phyloP scores from a whole-genome alignment of 371 early-diverging fungal genomes.

The Mucor sp. region DNA sequence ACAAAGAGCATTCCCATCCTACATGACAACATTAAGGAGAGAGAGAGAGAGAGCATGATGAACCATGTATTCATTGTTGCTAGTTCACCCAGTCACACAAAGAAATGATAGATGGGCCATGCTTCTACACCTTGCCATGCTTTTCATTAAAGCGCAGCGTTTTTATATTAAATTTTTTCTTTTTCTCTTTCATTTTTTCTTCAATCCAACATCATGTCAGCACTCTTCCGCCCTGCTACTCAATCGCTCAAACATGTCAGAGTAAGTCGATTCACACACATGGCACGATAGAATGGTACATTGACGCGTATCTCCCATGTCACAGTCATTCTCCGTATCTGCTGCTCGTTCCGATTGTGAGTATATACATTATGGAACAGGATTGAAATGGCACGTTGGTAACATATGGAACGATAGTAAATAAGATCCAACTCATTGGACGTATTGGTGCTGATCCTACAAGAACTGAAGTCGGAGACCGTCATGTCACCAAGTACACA shows the following conservation, averaged over 20 bases:
- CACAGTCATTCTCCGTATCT: conserved; percentile 31
- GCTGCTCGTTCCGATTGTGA: conserved; percentile 30
- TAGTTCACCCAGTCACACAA: background rate
- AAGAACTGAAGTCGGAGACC: conserved; percentile 33
- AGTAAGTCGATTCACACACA: conserved; percentile 8
- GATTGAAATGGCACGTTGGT: background rate
- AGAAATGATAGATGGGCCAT: background rate
- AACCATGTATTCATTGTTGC: background rate
- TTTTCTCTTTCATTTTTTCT: background rate
- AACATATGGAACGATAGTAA: conserved; percentile 25
- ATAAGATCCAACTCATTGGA: conserved; percentile 61
- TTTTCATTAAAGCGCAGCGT: background rate
- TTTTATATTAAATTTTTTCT: conserved; percentile 1
- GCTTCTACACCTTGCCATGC: background rate
- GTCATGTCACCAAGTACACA: conserved; percentile 56
- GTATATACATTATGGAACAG: background rate
- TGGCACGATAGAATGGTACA: background rate
- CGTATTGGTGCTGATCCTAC: conserved; percentile 58
- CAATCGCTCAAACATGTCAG: conserved; percentile 20
- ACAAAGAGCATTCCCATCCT: background rate
- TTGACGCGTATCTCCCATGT: conserved; percentile 1
- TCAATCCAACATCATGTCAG: conserved; percentile 15
- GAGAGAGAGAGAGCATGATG: background rate
- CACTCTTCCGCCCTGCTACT: conserved; percentile 18
- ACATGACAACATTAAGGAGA: background rate